Evolutionary conservation across 345 rosid species (phyloP).

Genomic region (Erucastrum elatum): DNA sequence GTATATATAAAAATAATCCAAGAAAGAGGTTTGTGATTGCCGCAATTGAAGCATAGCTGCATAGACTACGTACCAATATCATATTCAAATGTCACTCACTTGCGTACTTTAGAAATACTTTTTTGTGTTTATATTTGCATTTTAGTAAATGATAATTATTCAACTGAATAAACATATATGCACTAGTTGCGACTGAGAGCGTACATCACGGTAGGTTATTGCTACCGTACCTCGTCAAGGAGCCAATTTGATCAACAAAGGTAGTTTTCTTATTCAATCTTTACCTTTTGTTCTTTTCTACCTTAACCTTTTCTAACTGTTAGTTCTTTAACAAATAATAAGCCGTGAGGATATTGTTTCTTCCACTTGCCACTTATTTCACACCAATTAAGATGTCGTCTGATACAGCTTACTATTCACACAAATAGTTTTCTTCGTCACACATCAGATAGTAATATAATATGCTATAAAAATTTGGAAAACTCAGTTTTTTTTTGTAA

Average conservation of each 20-base stretch:
- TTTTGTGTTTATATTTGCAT: not conserved
- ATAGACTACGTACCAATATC: constrained; percentile 37
- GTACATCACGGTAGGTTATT: constrained; percentile 18
- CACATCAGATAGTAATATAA: too few species aligned
- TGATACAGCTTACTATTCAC: too few species aligned
- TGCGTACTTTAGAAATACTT: constrained; percentile 4
- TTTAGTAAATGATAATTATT: not conserved
- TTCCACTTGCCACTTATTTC: not conserved
- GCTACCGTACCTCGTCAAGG: constrained; percentile 18
- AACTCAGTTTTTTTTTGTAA: not conserved
- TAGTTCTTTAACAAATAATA: not conserved
- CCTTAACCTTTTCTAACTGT: not conserved
- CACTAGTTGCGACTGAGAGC: constrained; percentile 24
- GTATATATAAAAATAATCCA: not conserved
- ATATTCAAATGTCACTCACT: constrained; percentile 30
- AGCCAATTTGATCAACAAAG: constrained; percentile 30
- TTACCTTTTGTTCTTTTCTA: not conserved
- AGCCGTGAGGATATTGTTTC: not conserved
- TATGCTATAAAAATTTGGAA: not conserved
- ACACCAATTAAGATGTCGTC: not conserved
- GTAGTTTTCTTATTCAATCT: not conserved
- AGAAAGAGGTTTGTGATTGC: constrained; percentile 34
- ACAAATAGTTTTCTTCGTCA: too few species aligned
- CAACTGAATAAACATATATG: not conserved
- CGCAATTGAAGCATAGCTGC: constrained; percentile 42